phyloP scores from a whole-genome alignment of 106 monocot species.

The Dendrobium chrysotoxum region DNA sequence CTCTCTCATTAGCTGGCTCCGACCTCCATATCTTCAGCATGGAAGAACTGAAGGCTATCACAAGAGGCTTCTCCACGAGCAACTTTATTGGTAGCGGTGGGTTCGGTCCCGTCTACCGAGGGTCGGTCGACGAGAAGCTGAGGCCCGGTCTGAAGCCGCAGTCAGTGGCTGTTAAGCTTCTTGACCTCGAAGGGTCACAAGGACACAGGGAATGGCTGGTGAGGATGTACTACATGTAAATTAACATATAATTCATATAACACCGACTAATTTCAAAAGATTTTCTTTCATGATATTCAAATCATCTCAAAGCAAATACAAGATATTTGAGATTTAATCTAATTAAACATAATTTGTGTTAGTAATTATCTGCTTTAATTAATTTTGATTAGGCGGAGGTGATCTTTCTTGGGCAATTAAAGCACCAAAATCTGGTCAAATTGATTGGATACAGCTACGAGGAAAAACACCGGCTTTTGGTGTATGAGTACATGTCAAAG shows the following conservation, averaged over 20 bases:
- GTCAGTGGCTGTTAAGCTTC: constrained; percentile 51
- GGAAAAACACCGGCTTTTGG: constrained; percentile 47
- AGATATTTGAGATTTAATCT: no score
- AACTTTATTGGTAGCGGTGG: constrained; percentile 50
- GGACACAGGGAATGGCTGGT: constrained; percentile 66
- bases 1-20: constrained; percentile 34
- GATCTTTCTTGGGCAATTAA: constrained; percentile 43
- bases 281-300: no score
- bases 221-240: background rate
- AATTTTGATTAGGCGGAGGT: constrained; percentile 34
- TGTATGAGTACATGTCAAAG: constrained; percentile 48
- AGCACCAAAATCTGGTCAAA: constrained; percentile 48
- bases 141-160: constrained; percentile 30
- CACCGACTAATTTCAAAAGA: no score
- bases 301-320: no score
- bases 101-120: constrained; percentile 57
- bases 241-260: no score
- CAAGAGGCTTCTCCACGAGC: constrained; percentile 33
- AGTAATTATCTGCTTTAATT: background rate
- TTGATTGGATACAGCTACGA: constrained; percentile 59
- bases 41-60: constrained; percentile 28
- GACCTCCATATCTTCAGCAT: constrained; percentile 37
- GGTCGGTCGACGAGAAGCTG: constrained; percentile 37
- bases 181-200: constrained; percentile 46
- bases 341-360: background rate